Evolutionary conservation across 805 yeast genomes (phyloP), one percentile per base, ranked within the genome.

Genomic region (Saturnispora zaruensis): DNA sequence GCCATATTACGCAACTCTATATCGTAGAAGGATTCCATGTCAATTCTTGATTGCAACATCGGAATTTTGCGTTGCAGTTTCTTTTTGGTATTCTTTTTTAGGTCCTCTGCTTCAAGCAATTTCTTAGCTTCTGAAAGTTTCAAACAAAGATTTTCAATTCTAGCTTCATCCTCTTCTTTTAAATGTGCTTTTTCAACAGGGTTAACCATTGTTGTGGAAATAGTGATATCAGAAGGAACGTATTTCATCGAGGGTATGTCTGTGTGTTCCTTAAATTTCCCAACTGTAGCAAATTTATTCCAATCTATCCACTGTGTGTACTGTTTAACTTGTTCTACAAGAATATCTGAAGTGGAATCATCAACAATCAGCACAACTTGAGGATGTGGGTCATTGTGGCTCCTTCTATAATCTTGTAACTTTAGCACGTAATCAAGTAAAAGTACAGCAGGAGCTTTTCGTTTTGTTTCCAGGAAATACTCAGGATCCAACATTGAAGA

Each of bases 311-410:
- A 78, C 13, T 86, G 83, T 0, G 65, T 63, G 51, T 70, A 74
- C 2, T 62, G 61, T 55, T 73, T 80, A 42, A 84, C 65, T 45
- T 77, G 77, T 6, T 67, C 63, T 49, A 81, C 71, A 58, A 84
- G 70, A 2, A 63, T 59, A 5, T 65, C 70, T n/a, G 85, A 69
- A 51, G 58, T 44, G 6, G 56, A 44, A 0, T 61, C 49, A 6
- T 62, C 57, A 8, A 60, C 58, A 3, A 61, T 62, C n/a, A 65
- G 51, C 9, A 60, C 47, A 1, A 65, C 28, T 46, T 65, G 67
- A 0, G 68, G 66, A 44, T 64, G 68, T 11, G 66, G 60, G 28
- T 60, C 65, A 41, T 60, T 61, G 44, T 65, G 67, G 1, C 48
- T 46, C 43, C 67, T 57, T 24, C 54, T 55, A 46, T 60, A 64